phyloP scores from a whole-genome alignment of 208 protist species.

The Trypanosoma theileri region DNA sequence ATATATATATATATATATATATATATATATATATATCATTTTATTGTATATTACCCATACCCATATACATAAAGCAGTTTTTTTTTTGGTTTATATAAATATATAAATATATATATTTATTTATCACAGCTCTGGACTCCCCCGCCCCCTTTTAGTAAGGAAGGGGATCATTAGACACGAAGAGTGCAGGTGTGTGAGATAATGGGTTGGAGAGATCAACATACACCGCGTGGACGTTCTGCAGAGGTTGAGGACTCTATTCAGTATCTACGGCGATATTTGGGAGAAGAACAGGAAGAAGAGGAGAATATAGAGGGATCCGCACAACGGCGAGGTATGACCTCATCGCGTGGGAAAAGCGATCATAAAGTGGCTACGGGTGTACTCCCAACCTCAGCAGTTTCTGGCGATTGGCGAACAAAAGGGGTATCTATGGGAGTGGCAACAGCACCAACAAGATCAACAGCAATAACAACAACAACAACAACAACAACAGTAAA shows the following conservation, averaged over 20 bases:
- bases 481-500: not conserved
- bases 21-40: no score
- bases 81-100: no score
- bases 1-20: no score
- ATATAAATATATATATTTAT: slow-evolving; percentile 2
- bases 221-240: not conserved
- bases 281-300: not conserved
- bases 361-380: not conserved
- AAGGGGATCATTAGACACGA: no score
- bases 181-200: no score
- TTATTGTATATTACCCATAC: no score
- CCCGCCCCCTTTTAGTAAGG: no score
- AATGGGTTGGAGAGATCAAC: slow-evolving; percentile 3
- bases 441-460: not conserved
- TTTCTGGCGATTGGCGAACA: not conserved
- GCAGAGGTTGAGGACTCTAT: slow-evolving; percentile 21
- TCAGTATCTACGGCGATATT: slow-evolving; percentile 17
- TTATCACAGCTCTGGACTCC: not conserved
- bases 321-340: no score
- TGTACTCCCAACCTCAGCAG: slow-evolving; percentile 1
- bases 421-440: not conserved
- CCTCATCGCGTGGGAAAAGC: not conserved
- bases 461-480: not conserved
- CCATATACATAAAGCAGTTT: no score
- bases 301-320: no score